These are phyloP conservation scores for Saccharomyces cerevisiae DNA, from an alignment of 805 yeast species.

Conservation along the genomic window DNA sequence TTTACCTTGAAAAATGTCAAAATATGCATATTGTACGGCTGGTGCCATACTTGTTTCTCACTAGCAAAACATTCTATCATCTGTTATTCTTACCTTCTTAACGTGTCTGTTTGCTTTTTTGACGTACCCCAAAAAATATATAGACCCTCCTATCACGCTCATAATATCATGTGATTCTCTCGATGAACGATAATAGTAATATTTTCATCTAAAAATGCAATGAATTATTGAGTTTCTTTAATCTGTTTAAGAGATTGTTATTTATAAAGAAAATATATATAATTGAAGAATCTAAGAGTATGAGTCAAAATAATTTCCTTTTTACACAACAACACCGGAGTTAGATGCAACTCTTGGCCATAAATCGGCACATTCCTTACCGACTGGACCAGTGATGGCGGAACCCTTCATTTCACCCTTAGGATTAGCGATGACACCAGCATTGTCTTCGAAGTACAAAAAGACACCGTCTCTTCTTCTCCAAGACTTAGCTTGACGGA, in stretches of 20 bases:
- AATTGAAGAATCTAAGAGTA: neutral
- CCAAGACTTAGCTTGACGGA: slow-evolving; percentile 99
- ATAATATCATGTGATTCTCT: neutral
- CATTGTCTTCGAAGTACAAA: slow-evolving; percentile 99
- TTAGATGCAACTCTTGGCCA: slow-evolving; percentile 99
- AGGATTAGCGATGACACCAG: slow-evolving; percentile 99
- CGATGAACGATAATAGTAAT: neutral
- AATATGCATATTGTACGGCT: neutral
- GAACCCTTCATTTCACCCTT: slow-evolving; percentile 99
- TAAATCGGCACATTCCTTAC: slow-evolving; percentile 99
- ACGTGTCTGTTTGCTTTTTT: neutral
- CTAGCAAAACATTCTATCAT: neutral
- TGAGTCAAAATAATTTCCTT: neutral
- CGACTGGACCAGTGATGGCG: slow-evolving; percentile 99
- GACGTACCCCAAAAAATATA: neutral
- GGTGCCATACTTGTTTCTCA: neutral
- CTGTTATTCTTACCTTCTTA: neutral
- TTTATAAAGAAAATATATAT: neutral
- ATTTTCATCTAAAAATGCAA: neutral
- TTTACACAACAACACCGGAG: slow-evolving; percentile 99
- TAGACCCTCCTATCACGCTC: neutral
- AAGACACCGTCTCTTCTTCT: slow-evolving; percentile 99
- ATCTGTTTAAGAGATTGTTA: neutral
- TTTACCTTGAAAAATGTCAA: neutral
- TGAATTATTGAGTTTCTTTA: neutral